These are phyloP conservation scores for Globisporangium rhizosaccharum DNA, from an alignment of 352 stramenopile species.

Conservation along the genomic window DNA sequence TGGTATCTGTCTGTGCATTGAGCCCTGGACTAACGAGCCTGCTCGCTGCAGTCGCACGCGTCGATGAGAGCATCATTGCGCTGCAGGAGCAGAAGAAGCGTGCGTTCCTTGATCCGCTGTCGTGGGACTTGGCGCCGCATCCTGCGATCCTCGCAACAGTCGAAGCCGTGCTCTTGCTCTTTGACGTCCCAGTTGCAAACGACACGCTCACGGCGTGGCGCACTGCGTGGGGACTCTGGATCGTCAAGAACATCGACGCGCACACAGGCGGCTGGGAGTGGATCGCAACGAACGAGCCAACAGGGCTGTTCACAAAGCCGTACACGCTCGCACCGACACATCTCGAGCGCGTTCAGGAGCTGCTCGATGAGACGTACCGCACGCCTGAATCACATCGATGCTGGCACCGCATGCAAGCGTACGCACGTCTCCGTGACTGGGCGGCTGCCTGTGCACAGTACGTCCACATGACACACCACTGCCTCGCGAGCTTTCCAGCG, in stretches of 20 bases:
- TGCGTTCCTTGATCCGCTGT: constrained; percentile 59
- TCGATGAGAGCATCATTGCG: constrained; percentile 55
- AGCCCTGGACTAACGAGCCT: not conserved
- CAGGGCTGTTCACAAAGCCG: constrained; percentile 65
- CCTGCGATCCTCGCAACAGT: constrained; percentile 37
- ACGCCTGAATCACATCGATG: constrained; percentile 26
- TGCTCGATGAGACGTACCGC: constrained; percentile 20
- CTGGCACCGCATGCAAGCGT: constrained; percentile 56
- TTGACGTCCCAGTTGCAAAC: constrained; percentile 25
- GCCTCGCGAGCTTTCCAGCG: constrained; percentile 33
- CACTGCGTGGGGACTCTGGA: constrained; percentile 53
- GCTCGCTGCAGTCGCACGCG: constrained; percentile 29
- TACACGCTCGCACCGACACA: constrained; percentile 40
- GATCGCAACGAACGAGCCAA: constrained; percentile 54
- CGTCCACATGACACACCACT: constrained; percentile 53
- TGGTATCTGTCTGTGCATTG: not conserved
- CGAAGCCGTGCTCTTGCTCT: constrained; percentile 52
- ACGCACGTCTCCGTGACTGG: constrained; percentile 47
- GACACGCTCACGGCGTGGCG: constrained; percentile 38
- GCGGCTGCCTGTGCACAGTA: constrained; percentile 35
- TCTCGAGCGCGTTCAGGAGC: constrained; percentile 27
- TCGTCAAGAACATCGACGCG: constrained; percentile 74
- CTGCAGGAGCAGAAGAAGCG: constrained; percentile 49
- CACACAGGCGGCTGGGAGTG: constrained; percentile 63
- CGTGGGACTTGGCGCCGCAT: constrained; percentile 49